Evolutionary conservation across 2,329 filamentous ascomycete genomes (phyloP), one percentile per base, ranked within the genome.

Genomic region (Diaporthe sp.): DNA sequence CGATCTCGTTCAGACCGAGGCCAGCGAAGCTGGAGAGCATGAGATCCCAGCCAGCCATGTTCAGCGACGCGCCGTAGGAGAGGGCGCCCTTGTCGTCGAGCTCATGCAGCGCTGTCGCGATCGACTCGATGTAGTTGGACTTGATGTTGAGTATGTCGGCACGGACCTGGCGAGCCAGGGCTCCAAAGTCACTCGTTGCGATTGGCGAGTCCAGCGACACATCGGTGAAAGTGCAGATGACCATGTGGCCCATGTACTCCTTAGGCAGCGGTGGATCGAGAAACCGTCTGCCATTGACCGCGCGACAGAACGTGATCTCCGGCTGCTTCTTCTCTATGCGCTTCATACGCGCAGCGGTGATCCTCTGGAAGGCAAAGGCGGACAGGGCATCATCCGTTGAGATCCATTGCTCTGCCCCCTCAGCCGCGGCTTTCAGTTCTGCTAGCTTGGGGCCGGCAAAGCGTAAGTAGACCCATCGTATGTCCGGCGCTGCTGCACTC

Each of bases 391-490:
- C 76, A 19, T 77, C 73, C 17, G 76, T 75, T 9, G 76, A 75
- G 17, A 75, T 28, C 76, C 76, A 77, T 19, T 71, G 58, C n/a
- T 19, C 17, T 4, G 60, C 0, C 4, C 31, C 15, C 28, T 62
- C 7, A 12, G 65, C 67, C 4, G 58, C 22, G 9, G 31, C 25
- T 37, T 78, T 79, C 28, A 78, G 65, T 22, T 73, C 28, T 6
- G n/a, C 42, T 2, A 78, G 70, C 13, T 51, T 75, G 1, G 57
- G 13, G 1, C 49, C 72, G 1, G 58, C 12, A 15, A 79, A 77
- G 44, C 68, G 74, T 19, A 79, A 70, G 68, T 78, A 78, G 2
- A 74, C 75, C 77, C 78, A 79, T 3, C 34, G 34, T 5, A 60
- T 25, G 4, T 39, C n/a, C 7, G 68, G 25, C 15, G 4, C 31